Evolutionary conservation across 495 filamentous ascomycete genomes (phyloP).

Genomic region (Talaromyces wortmannii): DNA sequence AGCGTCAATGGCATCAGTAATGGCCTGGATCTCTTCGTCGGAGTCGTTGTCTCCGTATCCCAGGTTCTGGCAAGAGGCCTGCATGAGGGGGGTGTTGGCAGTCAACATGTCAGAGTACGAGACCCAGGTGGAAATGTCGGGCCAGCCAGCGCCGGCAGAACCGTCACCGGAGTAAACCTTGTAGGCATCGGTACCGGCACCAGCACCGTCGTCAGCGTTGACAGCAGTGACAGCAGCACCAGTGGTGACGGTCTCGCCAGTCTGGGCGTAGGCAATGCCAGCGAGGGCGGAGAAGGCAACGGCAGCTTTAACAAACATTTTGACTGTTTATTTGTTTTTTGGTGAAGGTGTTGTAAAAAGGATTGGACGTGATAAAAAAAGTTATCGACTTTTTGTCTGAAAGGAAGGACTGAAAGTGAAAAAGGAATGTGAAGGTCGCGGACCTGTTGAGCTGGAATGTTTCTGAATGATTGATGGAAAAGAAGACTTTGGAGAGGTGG

Average conservation of each 20-base stretch:
- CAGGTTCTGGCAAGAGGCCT: conserved; percentile 18
- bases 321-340: background rate
- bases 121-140: background rate
- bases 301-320: background rate
- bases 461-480: background rate
- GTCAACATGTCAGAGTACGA: conserved; percentile 13
- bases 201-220: background rate
- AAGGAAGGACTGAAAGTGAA: background rate
- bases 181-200: background rate
- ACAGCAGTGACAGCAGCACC: background rate
- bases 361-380: background rate
- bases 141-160: conserved; percentile 1
- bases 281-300: background rate
- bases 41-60: conserved; percentile 24
- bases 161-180: conserved; percentile 2
- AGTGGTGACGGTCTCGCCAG: conserved; percentile 2
- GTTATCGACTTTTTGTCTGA: background rate
- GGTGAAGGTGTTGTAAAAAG: background rate
- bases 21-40: conserved; percentile 26
- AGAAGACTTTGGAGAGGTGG: background rate
- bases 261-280: background rate
- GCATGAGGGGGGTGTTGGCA: conserved; percentile 21
- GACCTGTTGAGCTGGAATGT: background rate
- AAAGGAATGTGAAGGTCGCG: background rate
- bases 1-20: conserved; percentile 29